These are phyloP conservation scores for Triticum dicoccoides DNA, from an alignment of 176 grass and related monocot genomes.

Conservation along the genomic window DNA sequence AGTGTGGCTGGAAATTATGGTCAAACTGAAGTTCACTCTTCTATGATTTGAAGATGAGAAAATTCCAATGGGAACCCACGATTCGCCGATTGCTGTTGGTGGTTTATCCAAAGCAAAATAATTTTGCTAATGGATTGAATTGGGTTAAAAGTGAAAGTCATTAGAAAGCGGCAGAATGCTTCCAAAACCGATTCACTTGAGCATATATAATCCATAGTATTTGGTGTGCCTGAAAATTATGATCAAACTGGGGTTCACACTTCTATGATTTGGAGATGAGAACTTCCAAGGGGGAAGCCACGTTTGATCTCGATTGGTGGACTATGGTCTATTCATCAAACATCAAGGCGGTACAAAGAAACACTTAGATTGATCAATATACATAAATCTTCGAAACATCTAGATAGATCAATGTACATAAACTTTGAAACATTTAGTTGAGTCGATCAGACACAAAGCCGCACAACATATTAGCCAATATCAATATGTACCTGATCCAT, in stretches of 20 bases:
- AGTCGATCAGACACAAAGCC: no score
- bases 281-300: not conserved
- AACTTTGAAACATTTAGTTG: not conserved
- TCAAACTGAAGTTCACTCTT: not conserved
- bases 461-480: not conserved
- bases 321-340: not conserved
- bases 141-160: no score
- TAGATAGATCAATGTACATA: not conserved
- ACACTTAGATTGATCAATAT: not conserved
- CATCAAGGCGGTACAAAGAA: no score
- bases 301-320: not conserved
- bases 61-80: not conserved
- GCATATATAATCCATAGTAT: no score
- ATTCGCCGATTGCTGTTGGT: not conserved
- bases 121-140: no score
- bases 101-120: not conserved
- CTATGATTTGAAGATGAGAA: not conserved
- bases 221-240: not conserved
- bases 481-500: not conserved
- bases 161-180: no score
- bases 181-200: no score
- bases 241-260: not conserved
- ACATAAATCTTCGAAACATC: not conserved
- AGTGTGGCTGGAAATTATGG: not conserved
- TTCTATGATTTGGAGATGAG: not conserved